A percentile compares a stretch with the other conserved stretches of the same genome.
phyloP scores from a whole-genome alignment of 768 basidiomycete genomes.

The Tephrocybe sp. region DNA sequence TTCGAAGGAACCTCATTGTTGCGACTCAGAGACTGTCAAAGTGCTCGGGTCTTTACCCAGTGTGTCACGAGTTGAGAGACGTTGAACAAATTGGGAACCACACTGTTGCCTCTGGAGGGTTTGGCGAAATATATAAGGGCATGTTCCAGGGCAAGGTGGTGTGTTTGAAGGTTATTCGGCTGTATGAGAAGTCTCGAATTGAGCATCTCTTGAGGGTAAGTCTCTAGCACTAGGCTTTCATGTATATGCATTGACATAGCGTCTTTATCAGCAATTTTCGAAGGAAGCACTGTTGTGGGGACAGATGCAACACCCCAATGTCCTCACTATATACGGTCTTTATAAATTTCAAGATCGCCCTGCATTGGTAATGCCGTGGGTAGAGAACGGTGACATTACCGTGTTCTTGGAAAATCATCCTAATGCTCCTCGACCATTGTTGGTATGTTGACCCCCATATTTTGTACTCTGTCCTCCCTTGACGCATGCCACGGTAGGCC shows the following conservation, averaged over 20 bases:
- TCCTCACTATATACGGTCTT: neutral
- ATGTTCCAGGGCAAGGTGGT: neutral
- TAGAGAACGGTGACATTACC: constrained; percentile 1
- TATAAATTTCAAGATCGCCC: neutral
- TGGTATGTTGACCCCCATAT: too few species aligned
- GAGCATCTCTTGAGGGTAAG: neutral
- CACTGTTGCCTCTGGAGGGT: neutral
- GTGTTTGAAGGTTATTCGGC: neutral
- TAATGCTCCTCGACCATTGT: too few species aligned
- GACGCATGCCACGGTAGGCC: neutral
- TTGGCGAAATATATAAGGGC: constrained; percentile 2
- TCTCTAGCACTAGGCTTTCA: too few species aligned
- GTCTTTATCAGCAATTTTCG: neutral
- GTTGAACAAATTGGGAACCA: neutral
- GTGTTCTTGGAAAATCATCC: neutral
- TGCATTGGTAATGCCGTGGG: neutral
- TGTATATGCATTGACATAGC: neutral
- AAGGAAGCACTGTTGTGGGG: constrained; percentile 2
- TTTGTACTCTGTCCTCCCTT: too few species aligned
- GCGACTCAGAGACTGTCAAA: constrained; percentile 1
- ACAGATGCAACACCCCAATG: constrained; percentile 1
- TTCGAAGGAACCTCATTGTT: neutral
- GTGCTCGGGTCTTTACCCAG: neutral
- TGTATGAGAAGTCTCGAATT: neutral
- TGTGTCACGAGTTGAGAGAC: neutral